Evolutionary conservation across 805 yeast genomes (phyloP).

Genomic region (Cyberlindnera mycetangii): DNA sequence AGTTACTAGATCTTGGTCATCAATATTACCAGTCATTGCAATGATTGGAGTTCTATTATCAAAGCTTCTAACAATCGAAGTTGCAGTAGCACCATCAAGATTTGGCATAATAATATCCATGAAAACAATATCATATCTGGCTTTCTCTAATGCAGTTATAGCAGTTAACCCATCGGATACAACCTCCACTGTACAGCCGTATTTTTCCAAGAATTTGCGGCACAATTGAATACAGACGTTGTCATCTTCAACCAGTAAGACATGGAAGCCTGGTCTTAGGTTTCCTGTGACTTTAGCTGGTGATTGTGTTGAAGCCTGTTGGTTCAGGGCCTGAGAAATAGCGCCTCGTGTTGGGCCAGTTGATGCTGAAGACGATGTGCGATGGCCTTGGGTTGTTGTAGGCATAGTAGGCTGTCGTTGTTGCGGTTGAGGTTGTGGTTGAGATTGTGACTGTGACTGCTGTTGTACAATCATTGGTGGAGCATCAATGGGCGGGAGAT

Average conservation of each 20-base stretch:
- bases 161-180: slow-evolving; percentile 93
- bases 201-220: slow-evolving; percentile 74
- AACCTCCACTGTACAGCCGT: slow-evolving; percentile 90
- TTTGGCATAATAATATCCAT: slow-evolving; percentile 93
- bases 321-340: slow-evolving; percentile 1
- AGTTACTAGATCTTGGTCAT: slow-evolving; percentile 74
- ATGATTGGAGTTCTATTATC: slow-evolving; percentile 86
- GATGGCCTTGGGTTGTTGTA: slow-evolving; percentile 3
- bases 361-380: slow-evolving; percentile 1
- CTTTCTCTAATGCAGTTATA: slow-evolving; percentile 67
- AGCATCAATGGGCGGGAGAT: slow-evolving; percentile 39
- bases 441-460: too few species aligned
- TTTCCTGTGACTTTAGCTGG: slow-evolving; percentile 16
- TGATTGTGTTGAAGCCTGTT: slow-evolving; percentile 13
- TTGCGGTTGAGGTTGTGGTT: too few species aligned
- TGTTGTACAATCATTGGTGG: slow-evolving; percentile 8
- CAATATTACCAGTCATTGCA: slow-evolving; percentile 91
- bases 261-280: slow-evolving; percentile 54
- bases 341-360: neutral
- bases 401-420: slow-evolving; percentile 12
- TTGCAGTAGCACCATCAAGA: slow-evolving; percentile 85
- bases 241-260: slow-evolving; percentile 76
- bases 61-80: slow-evolving; percentile 81
- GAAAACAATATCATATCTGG: slow-evolving; percentile 69
- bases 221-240: slow-evolving; percentile 80